Evolutionary conservation across 2,329 filamentous ascomycete genomes (phyloP).

Genomic region (Chrysoporthe puriensis): DNA sequence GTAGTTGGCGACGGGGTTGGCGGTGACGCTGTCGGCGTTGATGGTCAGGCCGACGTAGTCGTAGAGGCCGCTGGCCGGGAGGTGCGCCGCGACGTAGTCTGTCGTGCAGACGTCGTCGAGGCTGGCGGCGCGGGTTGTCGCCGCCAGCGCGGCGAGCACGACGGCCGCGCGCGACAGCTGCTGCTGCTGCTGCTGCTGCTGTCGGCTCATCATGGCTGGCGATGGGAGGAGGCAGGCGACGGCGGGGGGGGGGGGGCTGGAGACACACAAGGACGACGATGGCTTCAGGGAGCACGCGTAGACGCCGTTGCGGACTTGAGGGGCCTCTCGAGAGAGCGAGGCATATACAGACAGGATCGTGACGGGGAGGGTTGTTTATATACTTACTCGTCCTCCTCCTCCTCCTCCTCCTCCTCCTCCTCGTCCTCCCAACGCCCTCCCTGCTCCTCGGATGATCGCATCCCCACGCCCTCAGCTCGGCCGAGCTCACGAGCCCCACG

Average conservation of each 20-base stretch:
- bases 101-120: constrained; percentile 48
- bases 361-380: not conserved
- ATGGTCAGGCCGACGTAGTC: constrained; percentile 16
- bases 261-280: not conserved
- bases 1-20: constrained; percentile 41
- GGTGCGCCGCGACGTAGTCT: constrained; percentile 44
- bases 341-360: too few relatives aligned
- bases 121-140: constrained; percentile 27
- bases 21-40: constrained; percentile 41
- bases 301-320: not conserved
- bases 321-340: not conserved
- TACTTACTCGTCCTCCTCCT: not conserved
- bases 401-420: too few relatives aligned
- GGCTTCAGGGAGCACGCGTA: not conserved
- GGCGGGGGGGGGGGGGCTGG: not conserved
- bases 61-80: constrained; percentile 38
- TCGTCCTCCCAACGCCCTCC: too few relatives aligned
- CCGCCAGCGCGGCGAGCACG: constrained; percentile 30
- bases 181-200: too few relatives aligned
- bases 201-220: constrained; percentile 29
- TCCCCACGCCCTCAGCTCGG: not conserved
- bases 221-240: not conserved
- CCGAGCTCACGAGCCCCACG: not conserved
- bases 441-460: not conserved
- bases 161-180: constrained; percentile 22